Evolutionary conservation across 441 rosid species (phyloP).

Genomic region (Mallotus repandus): DNA sequence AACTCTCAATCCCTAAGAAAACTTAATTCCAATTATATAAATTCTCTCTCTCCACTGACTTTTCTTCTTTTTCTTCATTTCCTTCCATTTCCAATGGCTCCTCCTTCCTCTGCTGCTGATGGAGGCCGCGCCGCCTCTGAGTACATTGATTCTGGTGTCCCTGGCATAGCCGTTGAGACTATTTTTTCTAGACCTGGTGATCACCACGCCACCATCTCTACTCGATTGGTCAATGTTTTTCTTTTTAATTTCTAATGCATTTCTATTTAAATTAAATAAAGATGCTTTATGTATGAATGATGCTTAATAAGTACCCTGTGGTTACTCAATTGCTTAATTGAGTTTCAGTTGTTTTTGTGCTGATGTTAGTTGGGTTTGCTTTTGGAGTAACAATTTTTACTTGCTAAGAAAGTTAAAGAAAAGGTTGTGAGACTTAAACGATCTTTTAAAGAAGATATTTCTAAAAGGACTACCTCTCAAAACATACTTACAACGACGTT

Average conservation of each 20-base stretch:
- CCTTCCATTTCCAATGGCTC: too few species aligned
- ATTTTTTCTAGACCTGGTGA: conserved; percentile 60
- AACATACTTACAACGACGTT: conserved; percentile 89
- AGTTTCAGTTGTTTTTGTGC: neutral
- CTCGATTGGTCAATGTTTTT: conserved; percentile 61
- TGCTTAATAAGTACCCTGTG: too few species aligned
- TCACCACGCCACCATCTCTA: conserved; percentile 61
- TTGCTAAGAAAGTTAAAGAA: conserved; percentile 68
- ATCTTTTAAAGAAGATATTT: conserved; percentile 45
- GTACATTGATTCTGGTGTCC: conserved; percentile 51
- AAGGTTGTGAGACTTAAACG: conserved; percentile 53
- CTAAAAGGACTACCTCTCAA: conserved; percentile 36
- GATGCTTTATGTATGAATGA: too few species aligned
- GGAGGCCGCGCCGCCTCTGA: conserved; percentile 80
- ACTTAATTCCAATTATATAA: too few species aligned
- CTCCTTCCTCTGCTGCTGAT: conserved; percentile 58
- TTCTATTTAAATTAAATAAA: neutral
- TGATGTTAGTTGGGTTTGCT: conserved; percentile 1
- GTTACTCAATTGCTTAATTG: neutral
- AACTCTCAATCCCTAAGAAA: too few species aligned
- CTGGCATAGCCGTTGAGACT: conserved; percentile 84
- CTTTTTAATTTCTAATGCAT: neutral
- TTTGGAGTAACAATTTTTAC: conserved; percentile 74
- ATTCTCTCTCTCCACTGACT: too few species aligned
- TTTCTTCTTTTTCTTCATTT: too few species aligned